Percentiles rank a stretch among this genome's conserved stretches.
Conservation (phyloP, 1,284 basidiomycete species). For the Trichosporon coremiiforme region DNA sequence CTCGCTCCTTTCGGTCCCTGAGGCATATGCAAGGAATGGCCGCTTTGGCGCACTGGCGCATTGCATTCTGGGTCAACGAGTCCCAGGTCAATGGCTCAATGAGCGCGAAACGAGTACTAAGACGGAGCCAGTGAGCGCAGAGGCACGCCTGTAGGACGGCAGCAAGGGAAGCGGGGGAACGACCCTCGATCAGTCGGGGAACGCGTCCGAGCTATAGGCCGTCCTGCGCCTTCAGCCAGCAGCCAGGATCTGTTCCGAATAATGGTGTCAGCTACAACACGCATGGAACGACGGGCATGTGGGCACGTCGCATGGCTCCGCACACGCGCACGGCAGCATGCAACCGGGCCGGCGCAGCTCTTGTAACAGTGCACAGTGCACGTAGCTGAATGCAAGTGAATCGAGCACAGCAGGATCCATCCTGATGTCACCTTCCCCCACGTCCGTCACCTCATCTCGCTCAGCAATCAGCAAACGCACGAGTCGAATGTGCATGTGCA, state of each 20-base stretch:
- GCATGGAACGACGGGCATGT: not conserved
- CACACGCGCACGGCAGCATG: not conserved
- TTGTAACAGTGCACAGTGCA: too few relatives aligned
- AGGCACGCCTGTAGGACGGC: not conserved
- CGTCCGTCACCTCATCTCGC: not conserved
- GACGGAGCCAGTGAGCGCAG: not conserved
- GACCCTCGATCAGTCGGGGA: slow-evolving; percentile 1
- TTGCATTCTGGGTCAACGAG: not conserved
- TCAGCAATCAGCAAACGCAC: not conserved
- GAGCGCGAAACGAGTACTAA: not conserved
- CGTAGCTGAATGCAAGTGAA: not conserved
- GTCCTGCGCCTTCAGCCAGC: not conserved
- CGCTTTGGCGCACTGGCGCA: slow-evolving; percentile 1
- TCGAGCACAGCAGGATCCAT: not conserved
- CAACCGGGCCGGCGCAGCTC: not conserved
- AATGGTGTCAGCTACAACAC: not conserved
- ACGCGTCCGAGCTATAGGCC: not conserved
- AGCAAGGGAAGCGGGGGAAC: not conserved
- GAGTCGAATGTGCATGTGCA: not conserved
- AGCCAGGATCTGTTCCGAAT: not conserved
- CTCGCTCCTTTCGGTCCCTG: not conserved
- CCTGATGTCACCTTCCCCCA: not conserved
- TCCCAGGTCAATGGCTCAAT: slow-evolving; percentile 1
- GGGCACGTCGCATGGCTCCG: not conserved
- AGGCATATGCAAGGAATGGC: not conserved